Evolutionary conservation across 371 early-diverging fungal species (phyloP).

Genomic region (Coelomomyces lativittatus): DNA sequence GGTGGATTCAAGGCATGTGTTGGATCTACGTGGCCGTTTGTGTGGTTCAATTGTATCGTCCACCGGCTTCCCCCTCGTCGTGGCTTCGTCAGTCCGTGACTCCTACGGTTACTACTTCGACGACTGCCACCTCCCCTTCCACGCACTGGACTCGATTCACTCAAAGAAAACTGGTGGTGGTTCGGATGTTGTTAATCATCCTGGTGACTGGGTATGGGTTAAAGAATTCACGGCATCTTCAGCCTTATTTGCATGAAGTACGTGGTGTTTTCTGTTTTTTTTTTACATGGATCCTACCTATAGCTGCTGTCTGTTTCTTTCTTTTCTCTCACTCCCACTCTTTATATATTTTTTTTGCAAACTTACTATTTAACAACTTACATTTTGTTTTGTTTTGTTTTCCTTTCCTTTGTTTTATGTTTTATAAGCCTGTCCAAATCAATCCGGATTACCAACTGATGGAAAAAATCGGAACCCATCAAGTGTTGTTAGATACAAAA

Average conservation of each 20-base stretch:
- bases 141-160: background rate
- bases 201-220: background rate
- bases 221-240: background rate
- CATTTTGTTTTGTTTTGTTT: background rate
- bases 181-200: background rate
- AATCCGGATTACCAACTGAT: background rate
- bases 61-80: background rate
- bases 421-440: background rate
- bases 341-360: background rate
- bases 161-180: background rate
- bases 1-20: background rate
- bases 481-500: constrained; percentile 1
- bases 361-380: background rate
- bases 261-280: background rate
- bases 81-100: background rate
- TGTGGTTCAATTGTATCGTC: background rate
- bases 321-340: background rate
- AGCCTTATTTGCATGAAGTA: background rate
- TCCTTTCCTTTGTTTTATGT: background rate
- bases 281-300: background rate
- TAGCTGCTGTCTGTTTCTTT: background rate
- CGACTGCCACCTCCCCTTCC: no score
- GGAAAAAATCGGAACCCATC: background rate
- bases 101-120: no score
- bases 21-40: background rate